Base-by-base conservation (phyloP, 345 rosid genomes). In the Gossypium bickii region DNA sequence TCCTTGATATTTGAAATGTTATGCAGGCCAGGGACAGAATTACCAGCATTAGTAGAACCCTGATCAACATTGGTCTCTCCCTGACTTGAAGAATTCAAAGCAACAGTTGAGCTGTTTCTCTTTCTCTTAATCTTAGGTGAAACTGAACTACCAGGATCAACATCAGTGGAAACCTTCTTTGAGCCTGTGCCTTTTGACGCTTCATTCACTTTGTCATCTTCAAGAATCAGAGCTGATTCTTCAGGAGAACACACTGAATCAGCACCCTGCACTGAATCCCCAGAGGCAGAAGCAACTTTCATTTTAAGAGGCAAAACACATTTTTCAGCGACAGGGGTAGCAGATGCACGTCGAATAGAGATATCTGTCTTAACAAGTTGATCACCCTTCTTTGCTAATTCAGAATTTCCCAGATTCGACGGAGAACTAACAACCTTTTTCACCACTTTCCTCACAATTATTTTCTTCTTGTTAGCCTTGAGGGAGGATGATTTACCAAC, bases 391-490 rank as follows among this genome's bases (percentile, higher is more conserved):
- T 75, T 74, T 38, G 57, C 68, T 72, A 73, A 78, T 75, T 77
- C 81, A 59, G 74, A 58, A 68, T 49, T 27, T 12, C 84, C 71
- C 67, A 72, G 76, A 60, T 51, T 60, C 17, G 44, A 61, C 34
- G 38, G 56, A 74, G 82, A 75, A 57, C 72, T 72, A 10, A 25
- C 76, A 38, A 60, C 80, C 79, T 78, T 86, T 77, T 77, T 86
- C 63, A 76, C 79, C n/a, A 79, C 56, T 77, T 67, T 83, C 85
- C 85, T 90, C 77, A 80, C 74, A 51, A 85, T 73, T 68, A 76
- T 87, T 80, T 85, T 90, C 85, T 82, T 92, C 88, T 84, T 89
- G 45, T 62, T 78, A 82, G 70, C 85, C 71, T 86, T 86, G 38
- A 16, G 9, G 2, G 82, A 29, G 69, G 85, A 66, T 57, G 44